These are phyloP conservation scores for Penicillium argentinense DNA, from an alignment of 495 filamentous ascomycete genomes.

Conservation along the genomic window DNA sequence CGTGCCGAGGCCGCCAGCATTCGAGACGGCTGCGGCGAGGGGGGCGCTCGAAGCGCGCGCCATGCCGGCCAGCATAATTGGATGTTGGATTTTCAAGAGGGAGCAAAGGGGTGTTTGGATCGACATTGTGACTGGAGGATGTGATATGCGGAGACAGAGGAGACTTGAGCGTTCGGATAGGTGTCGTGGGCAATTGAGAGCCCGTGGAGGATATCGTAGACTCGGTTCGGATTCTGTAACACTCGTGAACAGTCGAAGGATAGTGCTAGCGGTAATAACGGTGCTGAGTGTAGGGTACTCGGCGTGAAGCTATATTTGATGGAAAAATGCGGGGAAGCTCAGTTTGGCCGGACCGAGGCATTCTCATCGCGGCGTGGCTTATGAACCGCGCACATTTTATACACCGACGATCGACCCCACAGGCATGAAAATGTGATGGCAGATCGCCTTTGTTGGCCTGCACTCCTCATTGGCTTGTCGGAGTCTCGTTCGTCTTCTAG, in stretches of 20 bases:
- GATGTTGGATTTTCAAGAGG: constrained; percentile 74
- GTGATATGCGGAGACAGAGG: not conserved
- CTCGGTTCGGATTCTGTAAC: too few species aligned
- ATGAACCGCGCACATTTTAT: constrained; percentile 8
- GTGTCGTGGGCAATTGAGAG: too few species aligned
- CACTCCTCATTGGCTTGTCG: too few species aligned
- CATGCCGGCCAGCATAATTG: constrained; percentile 88
- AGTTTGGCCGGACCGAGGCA: constrained; percentile 28
- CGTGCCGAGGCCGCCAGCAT: constrained; percentile 82
- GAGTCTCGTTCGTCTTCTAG: too few species aligned
- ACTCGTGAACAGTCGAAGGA: too few species aligned
- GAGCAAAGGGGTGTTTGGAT: constrained; percentile 74
- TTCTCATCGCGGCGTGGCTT: not conserved
- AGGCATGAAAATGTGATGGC: too few species aligned
- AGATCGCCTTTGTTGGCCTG: too few species aligned
- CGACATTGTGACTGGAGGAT: constrained; percentile 35
- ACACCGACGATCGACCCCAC: too few species aligned
- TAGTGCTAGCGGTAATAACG: too few species aligned
- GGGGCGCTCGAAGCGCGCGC: constrained; percentile 73
- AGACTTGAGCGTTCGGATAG: not conserved
- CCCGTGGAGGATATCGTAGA: too few species aligned
- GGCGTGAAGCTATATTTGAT: not conserved
- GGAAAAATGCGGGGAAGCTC: constrained; percentile 31
- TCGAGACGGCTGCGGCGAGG: constrained; percentile 83
- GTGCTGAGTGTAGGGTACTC: not conserved